Percentiles rank a stretch among this genome's conserved stretches.
Evolutionary conservation across 805 yeast species (phyloP).

Genomic region (Metschnikowia dekortorum): DNA sequence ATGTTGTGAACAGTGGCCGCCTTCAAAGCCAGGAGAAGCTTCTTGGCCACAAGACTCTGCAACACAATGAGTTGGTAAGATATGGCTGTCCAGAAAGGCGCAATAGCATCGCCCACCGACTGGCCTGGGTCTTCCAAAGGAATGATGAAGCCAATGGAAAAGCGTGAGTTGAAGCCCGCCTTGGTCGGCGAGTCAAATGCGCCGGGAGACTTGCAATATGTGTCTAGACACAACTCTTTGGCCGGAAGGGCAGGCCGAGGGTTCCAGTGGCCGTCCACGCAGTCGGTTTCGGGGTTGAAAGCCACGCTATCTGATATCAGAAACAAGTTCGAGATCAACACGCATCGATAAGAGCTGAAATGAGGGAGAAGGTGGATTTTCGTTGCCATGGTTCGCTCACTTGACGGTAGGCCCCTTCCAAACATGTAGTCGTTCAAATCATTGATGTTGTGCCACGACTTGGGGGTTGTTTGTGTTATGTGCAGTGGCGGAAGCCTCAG

Average conservation of each 20-base stretch:
- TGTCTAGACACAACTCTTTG: slow-evolving; percentile 17
- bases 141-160: slow-evolving; percentile 46
- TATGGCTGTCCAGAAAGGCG: slow-evolving; percentile 48
- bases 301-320: slow-evolving; percentile 27
- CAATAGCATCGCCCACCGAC: slow-evolving; percentile 37
- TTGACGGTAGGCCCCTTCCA: slow-evolving; percentile 52
- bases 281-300: slow-evolving; percentile 2
- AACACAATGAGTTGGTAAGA: slow-evolving; percentile 35
- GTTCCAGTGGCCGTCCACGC: slow-evolving; percentile 28
- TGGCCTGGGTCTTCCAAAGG: slow-evolving; percentile 36
- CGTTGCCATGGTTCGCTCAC: slow-evolving; percentile 40
- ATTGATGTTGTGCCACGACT: slow-evolving; percentile 35
- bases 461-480: slow-evolving; percentile 6
- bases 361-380: slow-evolving; percentile 48
- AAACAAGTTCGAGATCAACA: slow-evolving; percentile 45
- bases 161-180: slow-evolving; percentile 28
- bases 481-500: slow-evolving; percentile 1
- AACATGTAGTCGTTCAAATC: slow-evolving; percentile 52
- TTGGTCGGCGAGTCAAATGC: slow-evolving; percentile 3
- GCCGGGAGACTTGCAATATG: slow-evolving; percentile 1
- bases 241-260: slow-evolving; percentile 40
- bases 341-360: slow-evolving; percentile 29
- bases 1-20: slow-evolving; percentile 11
- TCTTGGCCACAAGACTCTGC: slow-evolving; percentile 37
- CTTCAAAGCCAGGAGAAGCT: slow-evolving; percentile 27